These are phyloP conservation scores for Fusarium nelsonii DNA, from an alignment of 2,329 filamentous ascomycete genomes.

Conservation along the genomic window DNA sequence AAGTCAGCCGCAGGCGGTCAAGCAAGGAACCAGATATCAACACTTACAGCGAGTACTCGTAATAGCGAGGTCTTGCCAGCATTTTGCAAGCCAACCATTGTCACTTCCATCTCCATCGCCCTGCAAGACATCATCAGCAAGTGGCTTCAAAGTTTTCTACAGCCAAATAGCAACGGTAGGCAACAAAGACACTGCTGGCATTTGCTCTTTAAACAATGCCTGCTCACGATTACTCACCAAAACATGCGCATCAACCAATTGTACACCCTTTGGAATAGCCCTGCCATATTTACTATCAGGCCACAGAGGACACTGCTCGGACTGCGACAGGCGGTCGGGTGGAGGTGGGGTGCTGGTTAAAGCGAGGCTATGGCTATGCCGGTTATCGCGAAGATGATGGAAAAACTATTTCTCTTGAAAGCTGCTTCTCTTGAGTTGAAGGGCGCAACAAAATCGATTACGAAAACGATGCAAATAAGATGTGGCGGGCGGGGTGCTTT, in stretches of 20 bases:
- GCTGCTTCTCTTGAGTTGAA: constrained; percentile 15
- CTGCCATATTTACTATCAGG: constrained; percentile 74
- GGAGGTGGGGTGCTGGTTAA: constrained; percentile 46
- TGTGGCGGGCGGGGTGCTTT: constrained; percentile 49
- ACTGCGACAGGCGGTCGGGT: constrained; percentile 44
- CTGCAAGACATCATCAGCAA: constrained; percentile 61
- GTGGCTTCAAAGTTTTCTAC: constrained; percentile 36
- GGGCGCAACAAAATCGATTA: constrained; percentile 30
- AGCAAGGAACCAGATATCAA: constrained; percentile 7
- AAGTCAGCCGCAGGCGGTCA: constrained; percentile 41
- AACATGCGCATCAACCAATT: constrained; percentile 98
- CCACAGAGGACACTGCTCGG: constrained; percentile 39
- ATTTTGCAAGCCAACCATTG: constrained; percentile 98
- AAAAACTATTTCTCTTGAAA: constrained; percentile 24
- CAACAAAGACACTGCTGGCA: constrained; percentile 11
- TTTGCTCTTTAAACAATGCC: constrained; percentile 19
- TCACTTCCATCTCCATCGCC: constrained; percentile 99
- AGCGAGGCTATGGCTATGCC: constrained; percentile 26
- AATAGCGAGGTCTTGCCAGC: constrained; percentile 97
- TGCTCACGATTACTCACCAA: constrained; percentile 73
- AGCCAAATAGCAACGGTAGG: constrained; percentile 18
- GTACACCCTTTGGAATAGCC: constrained; percentile 93
- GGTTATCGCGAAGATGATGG: constrained; percentile 26
- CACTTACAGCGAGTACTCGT: constrained; percentile 90
- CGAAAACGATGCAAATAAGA: constrained; percentile 38